Evolutionary conservation across 2,329 filamentous ascomycete species (phyloP), one percentile per base, ranked within the genome.

Genomic region (Anisogramma anomala): DNA sequence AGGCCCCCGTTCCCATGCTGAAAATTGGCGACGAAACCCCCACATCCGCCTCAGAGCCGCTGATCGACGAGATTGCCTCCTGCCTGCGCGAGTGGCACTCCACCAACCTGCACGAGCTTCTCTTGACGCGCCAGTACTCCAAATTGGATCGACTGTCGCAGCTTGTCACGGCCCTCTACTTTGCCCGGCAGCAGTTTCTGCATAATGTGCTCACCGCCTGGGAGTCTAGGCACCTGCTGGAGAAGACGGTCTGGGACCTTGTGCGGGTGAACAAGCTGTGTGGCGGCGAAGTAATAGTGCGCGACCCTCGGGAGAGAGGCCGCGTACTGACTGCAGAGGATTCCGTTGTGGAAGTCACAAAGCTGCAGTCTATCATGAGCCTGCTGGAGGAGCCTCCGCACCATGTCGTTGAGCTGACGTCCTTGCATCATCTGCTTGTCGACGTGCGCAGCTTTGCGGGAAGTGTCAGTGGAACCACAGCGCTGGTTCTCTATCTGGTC

Each of bases 31-130:
- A 98, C 56, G 91, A 98, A 65, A 94, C 87, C 2, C 85, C 88
- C 1, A 94, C 86, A 0, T 95, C 87, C 5, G 70, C 76, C 13
- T 79, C 84, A 7, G 93, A 98, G 58, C 91, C 91, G 2, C 64
- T 98, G 47, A 88, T 98, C 18, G 91, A 98, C 61, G 91, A 98
- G 60, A 96, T 98, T 53, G 88, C 91, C 11, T 95, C 88, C 3
- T 98, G 91, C 58, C 65, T 98, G 48, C 78, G 91, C 52, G 91
- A 98, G 71, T 98, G 91, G 93, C 89, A 98, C 64, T 94, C 91
- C 15, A 94, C 88, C 14, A 93, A 95, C 56, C 71, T 98, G 13
- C 93, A 98, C 63, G 86, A 94, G 57, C 70, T 96, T 18, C 72
- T 98, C 1, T 73, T 98, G 7, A 78, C 79, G 15, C 76, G 86